Base-by-base conservation (phyloP, 2,329 filamentous ascomycete species). In the Aspergillus felis region DNA sequence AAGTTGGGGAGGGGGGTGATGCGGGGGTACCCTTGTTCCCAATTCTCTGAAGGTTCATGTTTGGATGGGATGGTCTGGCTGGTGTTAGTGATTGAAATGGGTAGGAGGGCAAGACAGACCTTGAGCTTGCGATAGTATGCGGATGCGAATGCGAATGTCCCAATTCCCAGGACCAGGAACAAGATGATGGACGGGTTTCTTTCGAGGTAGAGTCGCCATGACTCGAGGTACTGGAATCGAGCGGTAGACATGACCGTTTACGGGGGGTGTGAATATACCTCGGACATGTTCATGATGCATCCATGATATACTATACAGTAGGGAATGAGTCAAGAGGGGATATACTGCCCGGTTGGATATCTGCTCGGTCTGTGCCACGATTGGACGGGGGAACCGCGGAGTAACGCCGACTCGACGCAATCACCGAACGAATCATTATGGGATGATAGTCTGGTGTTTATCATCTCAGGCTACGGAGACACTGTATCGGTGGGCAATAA, bases 1-100 rank as follows among this genome's bases (percentile, higher is more conserved):
- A 87, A 84, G 55, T 77, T 68, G 2, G 67, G 50, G 3, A 85
- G 71, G 3, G 82, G 77, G 24, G 73, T 64, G 41, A 76, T 65
- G 1, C n/a, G n/a, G n/a, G n/a, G n/a, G n/a, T n/a, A n/a, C n/a
- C n/a, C n/a, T n/a, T n/a, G n/a, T n/a, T n/a, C n/a, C n/a, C n/a
- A n/a, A n/a, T n/a, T n/a, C n/a, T n/a, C n/a, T n/a, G n/a, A n/a
- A n/a, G n/a, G n/a, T n/a, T n/a, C n/a, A 22, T 57, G 29, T 50
- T 50, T 47, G 51, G 38, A 14, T 47, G 32, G 35, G 32, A 32
- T n/a, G 29, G 28, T 44, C 55, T 56, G 51, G 12, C 10, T 35
- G 10, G 22, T 14, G n/a, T 44, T 32, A 17, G 20, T 17, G 25
- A 9, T 6, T n/a, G 35, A 20, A 10, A 24, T 17, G 32, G 7